phyloP scores from a whole-genome alignment of 176 grass and related monocot genomes.

The Eleusine indica region DNA sequence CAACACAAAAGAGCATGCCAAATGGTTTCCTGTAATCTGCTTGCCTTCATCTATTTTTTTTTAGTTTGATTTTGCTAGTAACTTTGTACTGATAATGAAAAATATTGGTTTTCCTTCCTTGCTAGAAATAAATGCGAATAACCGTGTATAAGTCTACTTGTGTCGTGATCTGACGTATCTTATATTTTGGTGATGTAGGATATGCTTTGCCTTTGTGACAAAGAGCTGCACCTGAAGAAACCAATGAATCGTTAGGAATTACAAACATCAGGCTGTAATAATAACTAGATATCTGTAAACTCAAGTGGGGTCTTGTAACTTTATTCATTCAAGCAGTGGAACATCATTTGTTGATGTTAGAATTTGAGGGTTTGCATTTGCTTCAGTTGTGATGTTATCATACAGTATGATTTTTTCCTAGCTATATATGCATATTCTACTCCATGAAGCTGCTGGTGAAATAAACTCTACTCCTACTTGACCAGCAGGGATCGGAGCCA shows the following conservation, averaged over 20 bases:
- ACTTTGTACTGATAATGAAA: not conserved
- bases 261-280: slow-evolving; percentile 37
- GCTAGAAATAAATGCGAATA: not conserved
- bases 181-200: slow-evolving; percentile 50
- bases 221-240: slow-evolving; percentile 47
- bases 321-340: not conserved
- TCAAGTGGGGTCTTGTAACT: not conserved
- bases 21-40: slow-evolving; percentile 23
- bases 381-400: not conserved
- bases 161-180: slow-evolving; percentile 37
- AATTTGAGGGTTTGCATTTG: not conserved
- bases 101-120: not conserved
- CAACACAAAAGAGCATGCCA: slow-evolving; percentile 24
- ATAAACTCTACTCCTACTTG: too few relatives aligned
- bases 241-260: slow-evolving; percentile 37
- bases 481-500: too few relatives aligned
- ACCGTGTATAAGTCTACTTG: not conserved
- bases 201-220: slow-evolving; percentile 63
- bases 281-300: slow-evolving; percentile 20
- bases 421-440: too few relatives aligned
- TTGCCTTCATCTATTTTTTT: not conserved
- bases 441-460: too few relatives aligned
- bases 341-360: not conserved
- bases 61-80: not conserved
- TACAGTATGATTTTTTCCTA: too few relatives aligned